Percentiles rank a stretch among this genome's conserved stretches.
These are phyloP conservation scores for Aureobasidium sp. DNA, from an alignment of 2,329 filamentous ascomycete genomes.

Conservation along the genomic window DNA sequence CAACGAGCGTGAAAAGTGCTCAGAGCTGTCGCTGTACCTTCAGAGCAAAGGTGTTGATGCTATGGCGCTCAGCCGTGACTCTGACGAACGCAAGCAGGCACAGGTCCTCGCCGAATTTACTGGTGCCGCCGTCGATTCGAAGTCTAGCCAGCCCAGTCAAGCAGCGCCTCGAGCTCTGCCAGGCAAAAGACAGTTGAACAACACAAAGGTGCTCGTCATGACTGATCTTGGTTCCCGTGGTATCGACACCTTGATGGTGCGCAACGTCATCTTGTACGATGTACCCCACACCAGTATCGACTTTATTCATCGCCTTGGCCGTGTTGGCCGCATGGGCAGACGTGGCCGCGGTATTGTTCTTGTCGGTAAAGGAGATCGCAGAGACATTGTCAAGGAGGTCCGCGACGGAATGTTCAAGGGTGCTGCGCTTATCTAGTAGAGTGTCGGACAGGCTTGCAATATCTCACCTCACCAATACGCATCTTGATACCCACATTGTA, in stretches of 20 bases:
- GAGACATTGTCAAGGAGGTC: constrained; percentile 86
- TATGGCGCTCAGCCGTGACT: constrained; percentile 76
- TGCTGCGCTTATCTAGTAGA: constrained; percentile 40
- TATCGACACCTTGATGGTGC: constrained; percentile 86
- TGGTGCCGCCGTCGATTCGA: constrained; percentile 17
- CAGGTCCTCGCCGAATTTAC: constrained; percentile 75
- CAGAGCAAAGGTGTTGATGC: constrained; percentile 82
- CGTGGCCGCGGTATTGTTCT: constrained; percentile 84
- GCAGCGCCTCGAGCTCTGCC: neutral
- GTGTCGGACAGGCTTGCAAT: neutral
- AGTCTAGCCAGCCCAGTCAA: constrained; percentile 4
- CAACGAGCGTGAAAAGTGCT: constrained; percentile 86
- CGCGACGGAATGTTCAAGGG: constrained; percentile 61
- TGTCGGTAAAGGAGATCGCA: constrained; percentile 80
- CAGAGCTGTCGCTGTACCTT: constrained; percentile 73
- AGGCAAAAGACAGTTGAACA: constrained; percentile 50
- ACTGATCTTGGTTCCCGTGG: constrained; percentile 89
- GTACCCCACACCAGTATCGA: constrained; percentile 98
- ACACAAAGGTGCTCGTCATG: constrained; percentile 86
- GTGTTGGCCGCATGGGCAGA: constrained; percentile 86
- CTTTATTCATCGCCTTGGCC: constrained; percentile 91
- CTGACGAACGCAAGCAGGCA: constrained; percentile 66
- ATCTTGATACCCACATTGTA: neutral
- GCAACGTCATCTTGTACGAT: constrained; percentile 89
- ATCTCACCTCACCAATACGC: neutral